A percentile compares a stretch with the other conserved stretches of the same genome.
phyloP scores from a whole-genome alignment of 805 yeast genomes.

The Kodamaea nitidulidarum region DNA sequence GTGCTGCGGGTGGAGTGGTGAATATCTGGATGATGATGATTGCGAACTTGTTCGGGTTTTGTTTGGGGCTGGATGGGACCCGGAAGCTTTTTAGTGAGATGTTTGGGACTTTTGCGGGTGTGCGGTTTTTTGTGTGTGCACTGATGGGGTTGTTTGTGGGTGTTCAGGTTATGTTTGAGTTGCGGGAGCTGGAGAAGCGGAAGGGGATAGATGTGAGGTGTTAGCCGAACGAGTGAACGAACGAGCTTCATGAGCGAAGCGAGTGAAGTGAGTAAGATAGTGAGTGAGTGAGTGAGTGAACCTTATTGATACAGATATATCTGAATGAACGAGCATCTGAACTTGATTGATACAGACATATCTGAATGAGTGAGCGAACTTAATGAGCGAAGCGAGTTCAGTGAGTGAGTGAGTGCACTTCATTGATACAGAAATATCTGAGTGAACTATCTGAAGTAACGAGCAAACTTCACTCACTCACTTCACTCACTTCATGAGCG shows the following conservation, averaged over 20 bases:
- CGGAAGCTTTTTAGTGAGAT: conserved; percentile 59
- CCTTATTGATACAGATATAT: too few relatives aligned
- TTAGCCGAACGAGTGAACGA: conserved; percentile 18
- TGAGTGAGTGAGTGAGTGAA: too few relatives aligned
- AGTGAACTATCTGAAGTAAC: too few relatives aligned
- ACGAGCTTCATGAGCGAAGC: neutral
- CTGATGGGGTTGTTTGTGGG: conserved; percentile 73
- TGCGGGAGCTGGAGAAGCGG: conserved; percentile 81
- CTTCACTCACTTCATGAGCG: too few relatives aligned
- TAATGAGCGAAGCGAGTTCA: too few relatives aligned
- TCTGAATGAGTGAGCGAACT: too few relatives aligned
- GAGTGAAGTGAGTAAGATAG: too few relatives aligned
- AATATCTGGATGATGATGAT: conserved; percentile 98
- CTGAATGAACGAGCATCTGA: neutral
- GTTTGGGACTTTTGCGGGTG: conserved; percentile 67
- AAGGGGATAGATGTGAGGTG: conserved; percentile 81
- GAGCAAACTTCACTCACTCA: too few relatives aligned
- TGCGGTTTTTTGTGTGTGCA: conserved; percentile 57
- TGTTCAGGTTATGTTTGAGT: conserved; percentile 90
- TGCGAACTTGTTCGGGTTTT: conserved; percentile 92
- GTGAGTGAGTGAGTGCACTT: too few relatives aligned
- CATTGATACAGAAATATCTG: too few relatives aligned
- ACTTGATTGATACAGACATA: too few relatives aligned
- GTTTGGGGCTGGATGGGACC: conserved; percentile 87
- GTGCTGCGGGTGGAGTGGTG: conserved; percentile 82